These are phyloP conservation scores for Candida odintsovae DNA, from an alignment of 805 yeast species.

Conservation along the genomic window DNA sequence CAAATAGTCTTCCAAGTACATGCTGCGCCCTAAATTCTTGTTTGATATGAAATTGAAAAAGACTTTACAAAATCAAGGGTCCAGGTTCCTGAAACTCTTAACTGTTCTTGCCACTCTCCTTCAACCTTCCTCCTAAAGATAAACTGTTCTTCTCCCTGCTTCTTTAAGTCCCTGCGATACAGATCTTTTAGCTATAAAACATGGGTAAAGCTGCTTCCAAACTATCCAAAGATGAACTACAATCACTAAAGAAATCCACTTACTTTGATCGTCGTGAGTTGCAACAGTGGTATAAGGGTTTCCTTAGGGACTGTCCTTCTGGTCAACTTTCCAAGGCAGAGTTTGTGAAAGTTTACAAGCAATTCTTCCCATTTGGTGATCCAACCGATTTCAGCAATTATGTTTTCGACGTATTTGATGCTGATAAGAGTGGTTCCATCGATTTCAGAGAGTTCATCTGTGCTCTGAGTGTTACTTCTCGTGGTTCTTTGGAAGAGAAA, in stretches of 20 bases:
- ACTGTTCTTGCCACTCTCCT: background rate
- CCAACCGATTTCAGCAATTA: constrained; percentile 87
- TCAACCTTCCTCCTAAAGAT: too few relatives aligned
- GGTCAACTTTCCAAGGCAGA: constrained; percentile 86
- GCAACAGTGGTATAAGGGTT: constrained; percentile 98
- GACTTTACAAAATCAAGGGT: background rate
- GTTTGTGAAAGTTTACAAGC: constrained; percentile 87
- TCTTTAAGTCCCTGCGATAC: background rate
- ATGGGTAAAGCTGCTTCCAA: constrained; percentile 98
- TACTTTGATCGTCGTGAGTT: constrained; percentile 89
- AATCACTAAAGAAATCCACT: constrained; percentile 76
- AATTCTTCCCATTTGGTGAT: constrained; percentile 97
- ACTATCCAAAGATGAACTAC: constrained; percentile 82
- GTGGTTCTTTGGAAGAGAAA: constrained; percentile 83
- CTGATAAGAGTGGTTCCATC: constrained; percentile 70
- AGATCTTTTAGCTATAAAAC: background rate
- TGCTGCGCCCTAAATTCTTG: background rate
- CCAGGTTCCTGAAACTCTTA: background rate
- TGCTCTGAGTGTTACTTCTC: constrained; percentile 77
- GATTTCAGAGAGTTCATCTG: constrained; percentile 91
- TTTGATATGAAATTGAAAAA: too few relatives aligned
- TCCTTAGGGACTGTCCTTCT: constrained; percentile 85
- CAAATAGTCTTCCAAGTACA: too few relatives aligned
- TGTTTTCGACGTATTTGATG: constrained; percentile 85
- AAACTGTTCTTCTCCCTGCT: background rate